Evolutionary conservation across 345 rosid genomes (phyloP), one percentile per base, ranked within the genome.

Genomic region (Syzygium jambos): DNA sequence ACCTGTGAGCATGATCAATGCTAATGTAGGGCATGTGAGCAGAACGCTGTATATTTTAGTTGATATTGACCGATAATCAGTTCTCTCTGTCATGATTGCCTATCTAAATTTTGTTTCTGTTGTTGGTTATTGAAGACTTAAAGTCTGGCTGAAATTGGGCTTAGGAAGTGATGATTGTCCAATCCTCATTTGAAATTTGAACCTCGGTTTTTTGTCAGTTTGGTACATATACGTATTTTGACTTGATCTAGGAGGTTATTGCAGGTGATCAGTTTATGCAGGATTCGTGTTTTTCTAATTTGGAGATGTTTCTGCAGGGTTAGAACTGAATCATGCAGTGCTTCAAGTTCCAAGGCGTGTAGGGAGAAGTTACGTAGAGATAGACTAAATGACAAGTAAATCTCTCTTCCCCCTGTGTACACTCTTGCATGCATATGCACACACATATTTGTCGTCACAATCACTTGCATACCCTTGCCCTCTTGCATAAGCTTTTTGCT

Each of bases 331-430:
- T 84, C 85, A 23, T 68, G 85, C 53, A 46, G 78, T 84, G 61
- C 88, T 34, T 68, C 90, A 54, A 77, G 90, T 91, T 93, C 94
- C 5, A 93, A 93, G 78, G 94, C 94, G 55, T 92, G 94, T 86
- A 89, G 94, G 91, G 94, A 93, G 91, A 93, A 93, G 88, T 78
- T 88, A 89, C 94, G 93, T 52, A 90, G 94, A 86, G 94, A 93
- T 88, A 92, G 87, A 88, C 90, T 93, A 34, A 93, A 93, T 85
- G 94, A 93, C 92, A 93, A 90, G 94, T 93, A 82, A 51, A 51
- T n/a, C 52, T 57, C 46, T 19, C 87, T 51, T 49, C 68, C 51
- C 21, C 34, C 14, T 12, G 0, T 73, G 49, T 68, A 38, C 78
- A 68, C 43, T 30, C 46, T 68, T 30, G 78, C 41, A 68, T 68